These are phyloP conservation scores for Thraustochytrium sp. DNA, from an alignment of 352 stramenopile species.

Conservation along the genomic window DNA sequence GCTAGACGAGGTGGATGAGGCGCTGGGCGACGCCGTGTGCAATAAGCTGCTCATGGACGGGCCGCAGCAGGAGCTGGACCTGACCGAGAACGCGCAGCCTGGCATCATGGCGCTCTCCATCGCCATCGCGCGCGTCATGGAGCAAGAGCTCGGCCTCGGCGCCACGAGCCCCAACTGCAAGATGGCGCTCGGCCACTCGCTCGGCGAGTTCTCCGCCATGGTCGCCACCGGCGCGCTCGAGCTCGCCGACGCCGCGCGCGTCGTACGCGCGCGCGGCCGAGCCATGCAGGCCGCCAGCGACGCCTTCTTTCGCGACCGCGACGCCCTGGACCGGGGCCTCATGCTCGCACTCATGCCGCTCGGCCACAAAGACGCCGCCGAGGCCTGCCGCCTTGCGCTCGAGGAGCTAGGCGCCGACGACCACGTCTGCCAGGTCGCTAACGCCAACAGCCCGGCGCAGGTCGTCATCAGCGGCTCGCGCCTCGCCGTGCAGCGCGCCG, in stretches of 20 bases:
- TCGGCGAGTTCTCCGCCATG: constrained; percentile 75
- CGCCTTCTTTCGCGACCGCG: neutral
- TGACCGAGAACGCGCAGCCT: constrained; percentile 67
- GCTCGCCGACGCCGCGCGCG: constrained; percentile 58
- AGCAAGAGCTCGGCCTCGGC: constrained; percentile 52
- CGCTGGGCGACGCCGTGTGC: constrained; percentile 46
- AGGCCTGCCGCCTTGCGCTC: constrained; percentile 53
- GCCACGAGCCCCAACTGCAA: constrained; percentile 45
- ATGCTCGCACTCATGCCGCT: constrained; percentile 73
- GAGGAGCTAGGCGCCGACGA: constrained; percentile 38
- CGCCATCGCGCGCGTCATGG: constrained; percentile 63
- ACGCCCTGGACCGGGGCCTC: constrained; percentile 56
- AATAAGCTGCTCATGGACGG: neutral
- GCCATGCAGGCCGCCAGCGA: constrained; percentile 30
- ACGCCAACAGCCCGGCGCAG: constrained; percentile 79
- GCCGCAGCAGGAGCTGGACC: constrained; percentile 58
- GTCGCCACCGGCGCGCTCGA: constrained; percentile 61
- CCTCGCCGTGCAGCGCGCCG: constrained; percentile 57
- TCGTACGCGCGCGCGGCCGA: neutral
- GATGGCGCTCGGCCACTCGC: constrained; percentile 67
- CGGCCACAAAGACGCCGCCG: constrained; percentile 51
- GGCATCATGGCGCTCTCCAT: constrained; percentile 70
- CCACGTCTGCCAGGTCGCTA: constrained; percentile 59
- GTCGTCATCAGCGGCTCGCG: constrained; percentile 68
- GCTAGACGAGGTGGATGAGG: constrained; percentile 70